These are phyloP conservation scores for Persicaria tinctoria DNA, from an alignment of 148 eudicot species.

Conservation along the genomic window DNA sequence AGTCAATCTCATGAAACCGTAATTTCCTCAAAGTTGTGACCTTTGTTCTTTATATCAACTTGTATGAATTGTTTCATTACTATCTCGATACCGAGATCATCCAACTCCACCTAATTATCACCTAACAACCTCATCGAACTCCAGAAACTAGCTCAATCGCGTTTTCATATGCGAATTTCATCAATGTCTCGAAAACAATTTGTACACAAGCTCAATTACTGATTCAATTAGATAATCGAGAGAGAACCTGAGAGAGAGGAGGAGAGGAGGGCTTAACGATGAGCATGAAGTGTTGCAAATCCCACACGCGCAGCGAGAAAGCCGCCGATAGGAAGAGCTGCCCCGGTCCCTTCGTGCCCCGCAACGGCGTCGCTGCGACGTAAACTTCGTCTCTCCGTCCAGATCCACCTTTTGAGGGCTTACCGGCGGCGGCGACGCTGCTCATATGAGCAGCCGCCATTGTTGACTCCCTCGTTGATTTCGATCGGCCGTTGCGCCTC, in stretches of 20 bases:
- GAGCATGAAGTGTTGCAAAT: constrained; percentile 83
- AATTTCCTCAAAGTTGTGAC: neutral
- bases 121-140: neutral
- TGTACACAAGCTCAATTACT: neutral
- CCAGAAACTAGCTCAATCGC: neutral
- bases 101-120: neutral
- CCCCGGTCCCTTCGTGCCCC: constrained; percentile 65
- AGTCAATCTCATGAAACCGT: neutral
- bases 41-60: neutral
- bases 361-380: constrained; percentile 71
- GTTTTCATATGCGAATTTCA: neutral
- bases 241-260: constrained; percentile 15
- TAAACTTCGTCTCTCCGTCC: constrained; percentile 49
- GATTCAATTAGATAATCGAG: neutral
- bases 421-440: constrained; percentile 14
- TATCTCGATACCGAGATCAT: too few relatives aligned
- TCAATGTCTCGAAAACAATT: neutral
- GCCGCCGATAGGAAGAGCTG: constrained; percentile 68
- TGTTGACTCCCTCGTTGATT: neutral
- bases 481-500: neutral
- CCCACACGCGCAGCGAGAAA: constrained; percentile 58
- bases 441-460: constrained; percentile 20
- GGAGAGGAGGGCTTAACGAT: constrained; percentile 45
- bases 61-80: too few relatives aligned
- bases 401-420: neutral